phyloP scores from a whole-genome alignment of 1,139 yeast genomes.

The Geotrichum carabidarum region DNA sequence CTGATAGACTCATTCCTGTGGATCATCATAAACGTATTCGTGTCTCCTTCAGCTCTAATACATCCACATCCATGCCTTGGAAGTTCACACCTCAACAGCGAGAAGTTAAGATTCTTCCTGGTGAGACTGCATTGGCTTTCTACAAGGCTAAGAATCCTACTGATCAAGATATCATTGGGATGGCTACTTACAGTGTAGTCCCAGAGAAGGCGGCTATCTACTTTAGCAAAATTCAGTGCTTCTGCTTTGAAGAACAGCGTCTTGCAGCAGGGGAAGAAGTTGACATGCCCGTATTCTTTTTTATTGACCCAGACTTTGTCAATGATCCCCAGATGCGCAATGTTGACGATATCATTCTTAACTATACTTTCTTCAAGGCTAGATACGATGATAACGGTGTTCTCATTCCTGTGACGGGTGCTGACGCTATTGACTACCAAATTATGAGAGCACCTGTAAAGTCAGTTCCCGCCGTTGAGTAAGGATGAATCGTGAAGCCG shows the following conservation, averaged over 20 bases:
- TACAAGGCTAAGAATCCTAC: conserved; percentile 86
- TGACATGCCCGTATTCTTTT: conserved; percentile 98
- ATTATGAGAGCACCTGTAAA: conserved; percentile 1
- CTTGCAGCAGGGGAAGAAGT: conserved; percentile 95
- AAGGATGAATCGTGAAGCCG: background rate
- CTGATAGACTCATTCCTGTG: conserved; percentile 84
- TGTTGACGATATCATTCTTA: conserved; percentile 82
- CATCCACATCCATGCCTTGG: conserved; percentile 92
- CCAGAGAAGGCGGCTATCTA: conserved; percentile 97
- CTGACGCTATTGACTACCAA: conserved; percentile 6
- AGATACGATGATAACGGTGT: conserved; percentile 27
- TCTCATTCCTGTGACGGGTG: conserved; percentile 18
- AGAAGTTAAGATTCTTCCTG: conserved; percentile 90
- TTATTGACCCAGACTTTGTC: conserved; percentile 95
- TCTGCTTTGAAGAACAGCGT: conserved; percentile 95
- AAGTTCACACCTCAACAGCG: conserved; percentile 89
- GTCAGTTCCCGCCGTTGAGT: conserved; percentile 4
- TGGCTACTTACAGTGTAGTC: conserved; percentile 95
- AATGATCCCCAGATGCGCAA: conserved; percentile 91
- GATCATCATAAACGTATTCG: conserved; percentile 78
- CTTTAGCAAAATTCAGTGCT: conserved; percentile 94
- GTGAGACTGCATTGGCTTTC: conserved; percentile 95
- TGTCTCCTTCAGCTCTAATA: conserved; percentile 84
- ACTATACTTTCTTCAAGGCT: conserved; percentile 77
- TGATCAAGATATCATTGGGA: conserved; percentile 87